phyloP scores from a whole-genome alignment of 1,284 basidiomycete species.

The Fereydounia khargensis region DNA sequence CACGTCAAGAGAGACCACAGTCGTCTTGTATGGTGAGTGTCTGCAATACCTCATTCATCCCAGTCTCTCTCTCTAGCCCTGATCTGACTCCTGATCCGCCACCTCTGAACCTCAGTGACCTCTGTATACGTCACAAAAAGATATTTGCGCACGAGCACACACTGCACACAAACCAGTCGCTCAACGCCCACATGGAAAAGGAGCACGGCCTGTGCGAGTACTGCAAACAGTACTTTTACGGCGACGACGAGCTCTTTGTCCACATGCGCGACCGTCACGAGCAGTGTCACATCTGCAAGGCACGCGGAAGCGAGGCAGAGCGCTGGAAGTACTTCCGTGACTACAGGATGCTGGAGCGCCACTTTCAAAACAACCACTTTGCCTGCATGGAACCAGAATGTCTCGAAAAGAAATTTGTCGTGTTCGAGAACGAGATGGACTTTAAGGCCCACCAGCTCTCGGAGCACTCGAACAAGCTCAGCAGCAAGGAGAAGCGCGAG shows the following conservation, averaged over 20 bases:
- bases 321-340: conserved; percentile 48
- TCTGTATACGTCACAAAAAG: conserved; percentile 87
- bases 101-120: conserved; percentile 63
- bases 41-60: background rate
- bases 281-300: conserved; percentile 85
- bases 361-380: conserved; percentile 65
- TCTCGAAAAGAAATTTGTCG: conserved; percentile 85
- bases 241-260: conserved; percentile 84
- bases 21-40: conserved; percentile 72
- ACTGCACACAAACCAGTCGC: conserved; percentile 70
- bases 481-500: conserved; percentile 72
- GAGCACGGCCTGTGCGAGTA: conserved; percentile 85
- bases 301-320: conserved; percentile 38
- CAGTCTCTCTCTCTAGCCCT: background rate
- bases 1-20: conserved; percentile 75
- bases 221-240: conserved; percentile 84
- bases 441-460: conserved; percentile 88
- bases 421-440: conserved; percentile 81
- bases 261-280: conserved; percentile 94
- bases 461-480: conserved; percentile 79
- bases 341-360: conserved; percentile 54
- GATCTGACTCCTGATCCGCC: too few species aligned
- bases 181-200: conserved; percentile 72
- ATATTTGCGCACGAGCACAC: conserved; percentile 94
- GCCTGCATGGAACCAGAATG: conserved; percentile 76